phyloP scores from a whole-genome alignment of 2,329 filamentous ascomycete species.

The Aspergillus sp. region DNA sequence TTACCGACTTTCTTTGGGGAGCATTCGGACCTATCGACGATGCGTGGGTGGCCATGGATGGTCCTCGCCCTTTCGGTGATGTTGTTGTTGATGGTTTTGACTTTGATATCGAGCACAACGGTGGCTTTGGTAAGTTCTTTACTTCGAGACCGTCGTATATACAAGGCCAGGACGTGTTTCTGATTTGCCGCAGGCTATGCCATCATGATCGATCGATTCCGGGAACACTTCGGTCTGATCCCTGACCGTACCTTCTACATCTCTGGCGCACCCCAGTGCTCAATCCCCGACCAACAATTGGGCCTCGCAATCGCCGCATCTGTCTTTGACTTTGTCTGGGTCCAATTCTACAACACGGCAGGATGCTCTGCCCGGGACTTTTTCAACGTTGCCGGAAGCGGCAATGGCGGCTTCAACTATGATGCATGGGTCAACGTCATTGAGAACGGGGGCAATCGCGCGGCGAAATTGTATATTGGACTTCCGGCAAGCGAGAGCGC shows the following conservation, averaged over 20 bases:
- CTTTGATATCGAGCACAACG: slow-evolving; percentile 46
- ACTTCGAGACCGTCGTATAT: neutral
- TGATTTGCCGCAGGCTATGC: slow-evolving; percentile 41
- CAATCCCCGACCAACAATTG: slow-evolving; percentile 49
- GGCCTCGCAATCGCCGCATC: slow-evolving; percentile 45
- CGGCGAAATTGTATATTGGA: slow-evolving; percentile 56
- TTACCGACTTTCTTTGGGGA: slow-evolving; percentile 52
- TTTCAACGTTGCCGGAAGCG: slow-evolving; percentile 29
- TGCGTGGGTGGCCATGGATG: slow-evolving; percentile 28
- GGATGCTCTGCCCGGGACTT: slow-evolving; percentile 51
- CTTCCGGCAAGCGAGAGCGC: slow-evolving; percentile 41
- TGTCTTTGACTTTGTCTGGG: slow-evolving; percentile 54
- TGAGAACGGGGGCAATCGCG: slow-evolving; percentile 36
- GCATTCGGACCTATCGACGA: slow-evolving; percentile 48
- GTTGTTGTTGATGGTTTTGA: slow-evolving; percentile 54
- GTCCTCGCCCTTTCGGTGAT: slow-evolving; percentile 50
- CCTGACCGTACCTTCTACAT: slow-evolving; percentile 47
- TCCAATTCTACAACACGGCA: slow-evolving; percentile 58
- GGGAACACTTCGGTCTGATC: slow-evolving; percentile 38
- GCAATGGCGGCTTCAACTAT: slow-evolving; percentile 45
- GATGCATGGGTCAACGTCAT: slow-evolving; percentile 47
- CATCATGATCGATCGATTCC: slow-evolving; percentile 50
- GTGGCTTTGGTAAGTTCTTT: slow-evolving; percentile 27
- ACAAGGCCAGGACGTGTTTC: neutral
- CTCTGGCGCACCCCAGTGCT: slow-evolving; percentile 55